Base-by-base conservation (phyloP, 2,329 filamentous ascomycete species). In the Acarospora socialis region DNA sequence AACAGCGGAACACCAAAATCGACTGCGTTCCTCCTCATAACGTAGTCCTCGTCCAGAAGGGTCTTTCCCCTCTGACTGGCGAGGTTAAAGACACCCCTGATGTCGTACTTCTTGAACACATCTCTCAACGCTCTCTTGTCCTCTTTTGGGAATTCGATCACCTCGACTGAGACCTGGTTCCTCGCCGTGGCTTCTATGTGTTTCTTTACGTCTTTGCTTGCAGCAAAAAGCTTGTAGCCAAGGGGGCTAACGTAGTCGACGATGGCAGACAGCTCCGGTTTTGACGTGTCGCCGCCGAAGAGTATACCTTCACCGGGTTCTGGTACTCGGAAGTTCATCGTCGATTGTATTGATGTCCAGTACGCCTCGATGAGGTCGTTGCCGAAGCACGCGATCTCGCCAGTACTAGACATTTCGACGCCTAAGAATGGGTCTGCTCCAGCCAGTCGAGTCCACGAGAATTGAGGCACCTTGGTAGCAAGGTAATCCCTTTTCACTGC, bases 251-350 rank as follows among this genome's bases (percentile, higher is more conserved):
- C 66, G 60, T 83, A 87, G 57, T 93, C 77, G 42, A 90, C 81
- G 38, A 95, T 78, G 51, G 73, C 70, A 38, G 76, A 71, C 36
- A 98, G 69, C 58, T 72, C 65, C 15, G 73, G 73, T 38, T 76
- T 56, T 57, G 76, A 77, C 45, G 63, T 66, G 54, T 94, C 82
- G 47, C 90, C 90, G 43, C 90, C 90, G 44, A 98, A 82, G 32
- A 98, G 76, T 37, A 98, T 76, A 62, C 90, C 87, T 67, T 94
- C 84, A 44, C 90, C 90, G 32, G 84, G 81, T 57, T 92, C 78
- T 25, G 90, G 90, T 50, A 94, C 73, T 46, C 86, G 82, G 81
- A 95, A 95, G 73, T 95, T 98, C 87, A 95, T 98, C 48, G 82
- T 87, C 13, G 83, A 90, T 62, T 98, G 90, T 40, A 93, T 67